A percentile compares a stretch with the other conserved stretches of the same genome.
Evolutionary conservation across 768 basidiomycete genomes (phyloP).

Genomic region (Boletus vinaceobasis): DNA sequence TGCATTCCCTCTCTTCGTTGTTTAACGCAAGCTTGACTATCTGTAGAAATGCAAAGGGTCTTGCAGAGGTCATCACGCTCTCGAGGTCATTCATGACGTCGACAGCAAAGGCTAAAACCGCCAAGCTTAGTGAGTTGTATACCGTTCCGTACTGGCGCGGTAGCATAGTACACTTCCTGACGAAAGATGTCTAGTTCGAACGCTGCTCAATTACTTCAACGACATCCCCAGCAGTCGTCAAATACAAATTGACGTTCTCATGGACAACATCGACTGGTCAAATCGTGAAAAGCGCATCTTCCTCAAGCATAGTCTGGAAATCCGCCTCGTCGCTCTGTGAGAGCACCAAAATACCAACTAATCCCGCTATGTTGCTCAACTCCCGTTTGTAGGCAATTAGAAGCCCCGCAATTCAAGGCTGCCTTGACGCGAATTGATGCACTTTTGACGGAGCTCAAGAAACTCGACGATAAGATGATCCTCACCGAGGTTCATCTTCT

Average conservation of each 20-base stretch:
- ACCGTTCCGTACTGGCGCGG: background rate
- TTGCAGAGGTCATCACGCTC: conserved; percentile 82
- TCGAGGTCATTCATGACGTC: conserved; percentile 86
- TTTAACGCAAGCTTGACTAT: background rate
- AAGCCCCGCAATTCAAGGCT: conserved; percentile 68
- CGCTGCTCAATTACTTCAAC: conserved; percentile 87
- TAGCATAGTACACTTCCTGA: background rate
- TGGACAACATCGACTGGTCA: conserved; percentile 92
- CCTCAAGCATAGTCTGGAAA: conserved; percentile 90
- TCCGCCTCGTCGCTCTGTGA: conserved; percentile 75
- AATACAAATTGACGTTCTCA: conserved; percentile 80
- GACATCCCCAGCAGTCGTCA: conserved; percentile 70
- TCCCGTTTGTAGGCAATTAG: conserved; percentile 54
- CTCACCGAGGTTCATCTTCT: conserved; percentile 95
- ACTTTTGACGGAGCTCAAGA: conserved; percentile 88
- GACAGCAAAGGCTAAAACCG: conserved; percentile 97
- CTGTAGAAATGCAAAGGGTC: conserved; percentile 73
- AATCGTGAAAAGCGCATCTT: conserved; percentile 91
- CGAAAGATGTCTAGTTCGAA: conserved; percentile 61
- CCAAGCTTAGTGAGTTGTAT: conserved; percentile 71
- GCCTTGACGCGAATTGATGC: conserved; percentile 81
- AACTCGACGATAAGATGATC: conserved; percentile 96
- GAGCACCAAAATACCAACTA: conserved; percentile 14
- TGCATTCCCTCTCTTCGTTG: conserved; percentile 1
- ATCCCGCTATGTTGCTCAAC: background rate